Percentiles rank a stretch among this genome's conserved stretches.
phyloP scores from a whole-genome alignment of 1,284 basidiomycete genomes.

The Sanghuangporus baumii region DNA sequence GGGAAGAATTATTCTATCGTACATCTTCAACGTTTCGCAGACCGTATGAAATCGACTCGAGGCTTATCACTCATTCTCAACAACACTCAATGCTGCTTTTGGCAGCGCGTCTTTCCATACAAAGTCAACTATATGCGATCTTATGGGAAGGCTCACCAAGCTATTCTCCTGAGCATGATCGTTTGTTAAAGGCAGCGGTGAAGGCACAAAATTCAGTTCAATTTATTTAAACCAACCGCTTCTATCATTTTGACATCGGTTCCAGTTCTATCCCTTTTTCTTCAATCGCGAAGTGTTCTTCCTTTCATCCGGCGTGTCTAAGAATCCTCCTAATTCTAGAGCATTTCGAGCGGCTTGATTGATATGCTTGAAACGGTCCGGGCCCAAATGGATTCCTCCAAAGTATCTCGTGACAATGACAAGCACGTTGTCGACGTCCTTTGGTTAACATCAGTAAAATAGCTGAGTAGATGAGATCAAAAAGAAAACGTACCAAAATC shows the following conservation, averaged over 20 bases:
- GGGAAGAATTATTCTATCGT: too few relatives aligned
- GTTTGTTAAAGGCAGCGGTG: too few relatives aligned
- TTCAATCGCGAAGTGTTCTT: conserved; percentile 10
- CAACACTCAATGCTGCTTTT: too few relatives aligned
- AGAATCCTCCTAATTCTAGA: conserved; percentile 75
- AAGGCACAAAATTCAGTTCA: neutral
- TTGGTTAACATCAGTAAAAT: neutral
- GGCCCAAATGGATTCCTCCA: conserved; percentile 77
- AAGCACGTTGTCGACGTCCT: conserved; percentile 79
- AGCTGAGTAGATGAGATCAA: neutral
- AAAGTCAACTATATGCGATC: too few relatives aligned
- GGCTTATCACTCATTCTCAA: too few relatives aligned
- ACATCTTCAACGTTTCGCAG: too few relatives aligned
- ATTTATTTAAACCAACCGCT: neutral
- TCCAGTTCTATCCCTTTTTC: conserved; percentile 6
- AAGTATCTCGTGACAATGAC: conserved; percentile 82
- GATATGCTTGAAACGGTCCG: conserved; percentile 90
- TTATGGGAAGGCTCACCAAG: too few relatives aligned
- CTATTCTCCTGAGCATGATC: too few relatives aligned
- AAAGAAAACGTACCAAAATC: conserved; percentile 57
- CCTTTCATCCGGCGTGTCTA: conserved; percentile 35
- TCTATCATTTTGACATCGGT: neutral
- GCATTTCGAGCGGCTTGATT: conserved; percentile 87
- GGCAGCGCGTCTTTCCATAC: too few relatives aligned
- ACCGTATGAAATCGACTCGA: too few relatives aligned